phyloP scores from a whole-genome alignment of 2,329 filamentous ascomycete genomes.

The Ceratocystis albifundus region DNA sequence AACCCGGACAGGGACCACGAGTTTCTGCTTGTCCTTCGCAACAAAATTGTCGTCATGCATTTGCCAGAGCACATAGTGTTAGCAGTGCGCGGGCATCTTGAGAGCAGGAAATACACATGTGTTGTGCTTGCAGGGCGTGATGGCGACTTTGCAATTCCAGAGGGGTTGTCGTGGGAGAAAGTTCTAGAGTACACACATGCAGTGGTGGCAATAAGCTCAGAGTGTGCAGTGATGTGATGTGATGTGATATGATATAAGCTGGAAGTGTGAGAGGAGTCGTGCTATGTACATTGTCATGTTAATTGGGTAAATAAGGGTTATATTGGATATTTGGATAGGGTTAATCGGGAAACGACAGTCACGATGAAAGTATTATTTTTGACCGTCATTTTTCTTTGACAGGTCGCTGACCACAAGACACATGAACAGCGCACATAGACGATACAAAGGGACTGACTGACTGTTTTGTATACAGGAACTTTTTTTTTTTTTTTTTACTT shows the following conservation, averaged over 20 bases:
- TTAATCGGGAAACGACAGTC: neutral
- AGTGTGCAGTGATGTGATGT: conserved; percentile 19
- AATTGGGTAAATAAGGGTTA: neutral
- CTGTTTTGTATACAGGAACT: neutral
- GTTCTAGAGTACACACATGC: conserved; percentile 21
- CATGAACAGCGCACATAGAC: neutral
- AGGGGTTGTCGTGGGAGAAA: conserved; percentile 20
- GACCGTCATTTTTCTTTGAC: too few relatives aligned
- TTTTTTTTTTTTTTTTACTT: too few relatives aligned
- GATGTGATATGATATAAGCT: conserved; percentile 15
- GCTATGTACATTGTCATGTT: neutral
- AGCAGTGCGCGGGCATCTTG: conserved; percentile 15
- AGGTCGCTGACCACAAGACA: neutral
- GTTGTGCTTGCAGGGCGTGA: conserved; percentile 17
- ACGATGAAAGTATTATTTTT: neutral
- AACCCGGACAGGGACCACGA: conserved; percentile 20
- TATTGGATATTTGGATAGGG: neutral
- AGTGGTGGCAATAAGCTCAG: conserved; percentile 20
- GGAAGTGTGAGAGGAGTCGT: neutral
- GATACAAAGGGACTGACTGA: neutral
- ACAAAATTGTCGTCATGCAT: conserved; percentile 19
- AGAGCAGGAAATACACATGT: conserved; percentile 15
- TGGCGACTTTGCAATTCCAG: conserved; percentile 18
- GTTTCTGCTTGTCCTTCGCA: conserved; percentile 18
- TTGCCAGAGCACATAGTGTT: conserved; percentile 19